Evolutionary conservation across 2,329 filamentous ascomycete species (phyloP), one percentile per base, ranked within the genome.

Genomic region (Monilinia laxa): DNA sequence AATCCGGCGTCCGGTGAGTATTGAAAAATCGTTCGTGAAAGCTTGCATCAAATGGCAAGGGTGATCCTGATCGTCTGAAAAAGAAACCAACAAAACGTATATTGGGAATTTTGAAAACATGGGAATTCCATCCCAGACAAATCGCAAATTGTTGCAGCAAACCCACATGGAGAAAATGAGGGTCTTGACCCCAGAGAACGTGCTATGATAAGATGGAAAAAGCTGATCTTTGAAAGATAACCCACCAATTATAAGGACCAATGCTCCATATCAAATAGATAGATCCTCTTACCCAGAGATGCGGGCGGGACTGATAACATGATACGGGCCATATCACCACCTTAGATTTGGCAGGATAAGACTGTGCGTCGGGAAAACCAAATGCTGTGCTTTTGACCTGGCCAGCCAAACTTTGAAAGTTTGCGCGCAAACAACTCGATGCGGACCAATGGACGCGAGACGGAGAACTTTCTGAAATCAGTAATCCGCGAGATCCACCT

Each of bases 401-500:
- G 18, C 28, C 45, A 51, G 57, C 23, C 31, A 49, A 16, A 38
- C 45, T 25, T 23, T 18, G 45, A 59, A 56, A 38, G 28, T 28
- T 25, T 38, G 45, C 16, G 28, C 9, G 12, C 14, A 14, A 38
- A 38, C 14, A 20, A n/a, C 14, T 38, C 11, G 31, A 51, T 60
- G 20, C 28, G 45, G 47, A 25, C 18, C 14, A 38, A 40, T 0
- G 35, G 28, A 31, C 2, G 47, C 28, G 45, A 62, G 28, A 10
- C 28, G 20, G 58, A 25, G 35, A 42, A 25, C 28, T 60, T 51
- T 31, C 58, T 16, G 31, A 60, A 35, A 18, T 60, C 58, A 45
- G 28, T 35, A 38, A 51, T 38, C 20, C 42, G 42, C 40, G 20
- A n/a, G 31, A 38, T 23, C 45, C 28, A 38, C 45, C 57, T 38